Conservation (phyloP, 139 green algal species). For the Medakamo hakoo region DNA sequence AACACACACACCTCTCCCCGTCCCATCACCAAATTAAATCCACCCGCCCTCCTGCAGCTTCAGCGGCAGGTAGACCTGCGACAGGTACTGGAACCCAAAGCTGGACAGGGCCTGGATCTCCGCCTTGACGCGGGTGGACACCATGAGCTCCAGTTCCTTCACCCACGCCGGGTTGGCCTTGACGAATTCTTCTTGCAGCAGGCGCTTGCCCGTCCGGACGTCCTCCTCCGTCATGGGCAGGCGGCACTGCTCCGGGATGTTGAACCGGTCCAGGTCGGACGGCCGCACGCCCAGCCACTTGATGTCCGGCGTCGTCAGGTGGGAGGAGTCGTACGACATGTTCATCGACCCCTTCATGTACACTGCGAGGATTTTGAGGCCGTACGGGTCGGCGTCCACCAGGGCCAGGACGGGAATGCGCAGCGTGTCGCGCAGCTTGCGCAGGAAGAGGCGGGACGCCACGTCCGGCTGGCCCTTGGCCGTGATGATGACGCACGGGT, state of each 20-base stretch:
- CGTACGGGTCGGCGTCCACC: conserved; percentile 89
- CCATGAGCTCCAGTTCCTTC: conserved; percentile 89
- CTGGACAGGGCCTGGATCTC: conserved; percentile 89
- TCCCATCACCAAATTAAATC: conserved; percentile 35
- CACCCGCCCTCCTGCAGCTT: conserved; percentile 82
- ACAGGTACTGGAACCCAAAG: conserved; percentile 85
- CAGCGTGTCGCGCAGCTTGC: conserved; percentile 63
- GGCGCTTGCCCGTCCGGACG: conserved; percentile 60
- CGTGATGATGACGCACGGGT: conserved; percentile 95
- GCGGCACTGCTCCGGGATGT: conserved; percentile 83
- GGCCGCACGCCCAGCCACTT: conserved; percentile 85
- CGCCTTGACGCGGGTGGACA: conserved; percentile 75
- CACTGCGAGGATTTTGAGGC: conserved; percentile 92
- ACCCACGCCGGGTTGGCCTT: conserved; percentile 83
- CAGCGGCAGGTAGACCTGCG: conserved; percentile 73
- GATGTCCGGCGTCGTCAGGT: conserved; percentile 85
- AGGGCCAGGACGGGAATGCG: conserved; percentile 86
- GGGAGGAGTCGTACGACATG: conserved; percentile 73
- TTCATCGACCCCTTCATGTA: conserved; percentile 87
- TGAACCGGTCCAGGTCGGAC: conserved; percentile 74
- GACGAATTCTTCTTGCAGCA: conserved; percentile 93
- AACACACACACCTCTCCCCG: background rate
- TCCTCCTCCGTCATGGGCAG: conserved; percentile 87
- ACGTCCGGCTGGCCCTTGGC: conserved; percentile 97
- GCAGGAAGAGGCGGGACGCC: conserved; percentile 80